A percentile compares a stretch with the other conserved stretches of the same genome.
phyloP scores from a whole-genome alignment of 495 filamentous ascomycete genomes.

The Extremus antarcticus region DNA sequence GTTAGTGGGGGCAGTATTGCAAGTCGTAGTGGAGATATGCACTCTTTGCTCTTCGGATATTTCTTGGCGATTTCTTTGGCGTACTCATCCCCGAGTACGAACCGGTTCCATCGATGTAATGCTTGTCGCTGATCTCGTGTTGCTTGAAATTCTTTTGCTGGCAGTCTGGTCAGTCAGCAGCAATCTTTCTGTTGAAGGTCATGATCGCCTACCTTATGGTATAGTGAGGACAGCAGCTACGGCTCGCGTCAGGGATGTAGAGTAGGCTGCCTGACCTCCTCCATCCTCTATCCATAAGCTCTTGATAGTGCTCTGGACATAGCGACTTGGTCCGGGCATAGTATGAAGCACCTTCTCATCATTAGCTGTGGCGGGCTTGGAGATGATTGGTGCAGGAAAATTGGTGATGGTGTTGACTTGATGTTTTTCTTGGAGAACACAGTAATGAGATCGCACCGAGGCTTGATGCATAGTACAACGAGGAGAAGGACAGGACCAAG shows the following conservation, averaged over 20 bases:
- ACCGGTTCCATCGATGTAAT: slow-evolving; percentile 81
- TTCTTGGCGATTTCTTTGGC: slow-evolving; percentile 57
- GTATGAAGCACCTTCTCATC: slow-evolving; percentile 61
- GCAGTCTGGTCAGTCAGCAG: slow-evolving; percentile 40
- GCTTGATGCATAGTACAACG: too few species aligned
- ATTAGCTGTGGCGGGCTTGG: too few species aligned
- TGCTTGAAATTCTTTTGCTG: slow-evolving; percentile 58
- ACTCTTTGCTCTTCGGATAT: slow-evolving; percentile 69
- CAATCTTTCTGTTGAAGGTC: slow-evolving; percentile 7
- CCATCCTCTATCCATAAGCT: slow-evolving; percentile 79
- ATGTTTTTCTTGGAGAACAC: too few species aligned
- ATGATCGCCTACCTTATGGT: slow-evolving; percentile 41
- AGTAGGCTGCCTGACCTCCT: slow-evolving; percentile 74
- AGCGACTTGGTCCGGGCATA: slow-evolving; percentile 62
- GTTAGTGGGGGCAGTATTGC: not conserved
- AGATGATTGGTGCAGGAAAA: too few species aligned
- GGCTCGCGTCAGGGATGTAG: slow-evolving; percentile 76
- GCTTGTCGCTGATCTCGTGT: slow-evolving; percentile 75
- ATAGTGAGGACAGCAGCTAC: slow-evolving; percentile 92
- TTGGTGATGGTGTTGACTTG: too few species aligned
- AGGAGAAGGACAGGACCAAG: not conserved
- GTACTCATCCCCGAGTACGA: slow-evolving; percentile 71
- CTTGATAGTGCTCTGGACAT: slow-evolving; percentile 64
- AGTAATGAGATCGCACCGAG: too few species aligned
- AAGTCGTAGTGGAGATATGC: slow-evolving; percentile 17